Percentiles rank a stretch among this genome's conserved stretches.
Evolutionary conservation across 805 yeast genomes (phyloP).

Genomic region (Cyberlindnera japonica): DNA sequence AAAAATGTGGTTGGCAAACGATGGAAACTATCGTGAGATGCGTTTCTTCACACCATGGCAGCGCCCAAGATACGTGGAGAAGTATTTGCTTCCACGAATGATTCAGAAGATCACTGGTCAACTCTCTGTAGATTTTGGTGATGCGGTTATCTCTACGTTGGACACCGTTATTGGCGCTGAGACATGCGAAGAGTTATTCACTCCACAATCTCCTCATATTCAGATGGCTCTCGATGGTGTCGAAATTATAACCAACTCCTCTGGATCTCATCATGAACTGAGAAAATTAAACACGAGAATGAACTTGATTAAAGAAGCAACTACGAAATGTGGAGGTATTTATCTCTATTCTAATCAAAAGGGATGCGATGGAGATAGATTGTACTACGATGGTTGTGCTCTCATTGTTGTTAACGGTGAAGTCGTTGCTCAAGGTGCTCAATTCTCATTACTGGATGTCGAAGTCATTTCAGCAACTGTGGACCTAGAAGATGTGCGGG

Average conservation of each 20-base stretch:
- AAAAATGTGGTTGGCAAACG: slow-evolving; percentile 89
- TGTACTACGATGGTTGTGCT: slow-evolving; percentile 97
- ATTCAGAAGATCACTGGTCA: slow-evolving; percentile 69
- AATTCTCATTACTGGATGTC: slow-evolving; percentile 85
- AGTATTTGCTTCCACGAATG: slow-evolving; percentile 63
- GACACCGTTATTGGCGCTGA: slow-evolving; percentile 96
- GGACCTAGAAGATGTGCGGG: slow-evolving; percentile 85
- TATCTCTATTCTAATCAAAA: slow-evolving; percentile 91
- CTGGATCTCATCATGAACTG: slow-evolving; percentile 95
- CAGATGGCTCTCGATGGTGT: slow-evolving; percentile 92
- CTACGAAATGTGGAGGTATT: slow-evolving; percentile 94
- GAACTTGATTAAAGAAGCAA: slow-evolving; percentile 84
- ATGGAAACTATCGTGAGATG: slow-evolving; percentile 98
- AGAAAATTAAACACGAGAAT: slow-evolving; percentile 84
- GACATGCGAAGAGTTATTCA: slow-evolving; percentile 96
- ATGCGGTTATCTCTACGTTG: slow-evolving; percentile 76
- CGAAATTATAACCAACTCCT: slow-evolving; percentile 93
- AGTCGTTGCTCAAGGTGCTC: slow-evolving; percentile 90
- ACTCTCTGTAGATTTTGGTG: slow-evolving; percentile 74
- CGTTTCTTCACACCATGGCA: slow-evolving; percentile 95
- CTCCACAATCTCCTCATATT: slow-evolving; percentile 95
- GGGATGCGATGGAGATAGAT: slow-evolving; percentile 97
- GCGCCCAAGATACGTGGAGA: slow-evolving; percentile 71
- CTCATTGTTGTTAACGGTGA: slow-evolving; percentile 88
- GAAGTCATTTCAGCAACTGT: slow-evolving; percentile 96